Evolutionary conservation across 768 basidiomycete genomes (phyloP), one percentile per base, ranked within the genome.

Genomic region (Boletus subparvulus): DNA sequence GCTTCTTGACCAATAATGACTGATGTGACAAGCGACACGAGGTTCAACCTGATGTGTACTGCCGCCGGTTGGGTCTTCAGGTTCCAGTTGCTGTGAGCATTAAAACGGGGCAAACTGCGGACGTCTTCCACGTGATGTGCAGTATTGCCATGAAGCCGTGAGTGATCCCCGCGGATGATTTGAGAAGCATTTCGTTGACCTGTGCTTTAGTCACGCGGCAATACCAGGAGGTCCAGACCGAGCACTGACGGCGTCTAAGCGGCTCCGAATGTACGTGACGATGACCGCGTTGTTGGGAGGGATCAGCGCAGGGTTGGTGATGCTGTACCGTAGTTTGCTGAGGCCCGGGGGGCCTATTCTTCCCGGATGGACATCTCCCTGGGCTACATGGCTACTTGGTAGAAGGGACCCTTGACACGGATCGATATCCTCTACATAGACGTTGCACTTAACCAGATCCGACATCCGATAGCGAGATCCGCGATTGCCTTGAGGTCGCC

Each of bases 31-130:
- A 97, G 90, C 80, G 96, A 69, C 96, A 98, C 70, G 96, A 99
- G 77, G 95, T 98, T 21, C 96, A 99, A 68, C 96, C 96, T 37
- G 96, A 98, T 68, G 93, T 95, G 13, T 99, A 99, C 69, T 96
- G 94, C 70, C 80, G 94, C 68, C 80, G 93, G 58, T 74, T 98
- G 49, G 84, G 86, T 10, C 78, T 99, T n/a, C 92, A 90, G 60
- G 93, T 96, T 6, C 96, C 96, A 28, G 93, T 98, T 44, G 87
- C 96, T 3, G 93, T 98, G 30, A 95, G 92, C 71, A 87, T 95
- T 43, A 89, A 88, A 73, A 86, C 86, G 4, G 89, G 85, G 45
- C 90, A 93, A 69, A 86, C 80, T 12, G 92, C 91, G 28, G 91
- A 92, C 67, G 86, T 95, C 19, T 95, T 92, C 78, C 87, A 93